Evolutionary conservation across 257 asterid species (phyloP).

Genomic region (Penstemon barbatus): DNA sequence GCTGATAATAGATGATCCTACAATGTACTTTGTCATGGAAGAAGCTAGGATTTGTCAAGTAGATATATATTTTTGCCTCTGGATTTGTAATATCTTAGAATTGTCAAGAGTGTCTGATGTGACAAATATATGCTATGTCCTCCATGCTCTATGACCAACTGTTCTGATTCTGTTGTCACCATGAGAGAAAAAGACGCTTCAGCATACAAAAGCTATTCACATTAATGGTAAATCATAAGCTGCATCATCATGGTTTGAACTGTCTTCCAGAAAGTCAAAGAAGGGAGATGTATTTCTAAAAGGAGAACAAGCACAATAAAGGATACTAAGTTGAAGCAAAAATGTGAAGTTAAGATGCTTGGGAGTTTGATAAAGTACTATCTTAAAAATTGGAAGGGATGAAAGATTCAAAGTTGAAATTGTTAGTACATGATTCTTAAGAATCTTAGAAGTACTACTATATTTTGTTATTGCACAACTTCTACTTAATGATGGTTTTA

Average conservation of each 20-base stretch:
- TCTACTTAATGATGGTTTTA: background rate
- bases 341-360: constrained; percentile 15
- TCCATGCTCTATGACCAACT: too few relatives aligned
- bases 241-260: constrained; percentile 1
- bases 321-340: constrained; percentile 9
- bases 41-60: too few relatives aligned
- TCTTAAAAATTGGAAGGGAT: background rate
- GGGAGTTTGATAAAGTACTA: background rate
- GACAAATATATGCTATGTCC: too few relatives aligned
- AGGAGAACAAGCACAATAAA: background rate
- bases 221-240: background rate
- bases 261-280: constrained; percentile 8
- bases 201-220: constrained; percentile 5
- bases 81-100: too few relatives aligned
- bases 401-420: constrained; percentile 1
- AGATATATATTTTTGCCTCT: too few relatives aligned
- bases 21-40: too few relatives aligned
- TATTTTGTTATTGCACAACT: background rate
- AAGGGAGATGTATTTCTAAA: background rate
- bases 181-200: background rate
- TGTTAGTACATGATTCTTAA: constrained; percentile 5
- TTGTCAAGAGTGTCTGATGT: too few relatives aligned
- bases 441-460: background rate
- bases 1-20: too few relatives aligned
- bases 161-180: constrained; percentile 7